Base-by-base conservation (phyloP, 2,329 filamentous ascomycete species). In the Aspergillus transmontanensis region DNA sequence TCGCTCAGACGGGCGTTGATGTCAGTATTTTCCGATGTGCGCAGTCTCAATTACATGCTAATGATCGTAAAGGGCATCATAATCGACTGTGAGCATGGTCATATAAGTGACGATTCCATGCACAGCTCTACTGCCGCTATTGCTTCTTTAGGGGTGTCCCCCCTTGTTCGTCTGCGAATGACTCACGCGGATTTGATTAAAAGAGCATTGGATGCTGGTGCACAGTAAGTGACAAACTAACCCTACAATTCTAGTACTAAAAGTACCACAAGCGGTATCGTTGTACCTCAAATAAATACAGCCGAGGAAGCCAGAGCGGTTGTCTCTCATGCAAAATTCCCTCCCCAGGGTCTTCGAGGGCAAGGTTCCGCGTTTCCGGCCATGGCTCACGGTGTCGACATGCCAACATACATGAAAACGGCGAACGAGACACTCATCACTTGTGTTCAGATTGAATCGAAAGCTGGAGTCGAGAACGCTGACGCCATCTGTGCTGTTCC, bases 221-320 rank as follows among this genome's bases (percentile, higher is more conserved):
- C 69, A 32, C 71, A 72, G 68, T 69, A 36, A 64, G 66, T 59
- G 12, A 3, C 23, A 23, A 23, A 3, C 23, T 2, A 23, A 23
- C 3, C 23, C 23, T 23, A 23, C 23, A 3, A 23, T 23, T 23
- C 23, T 23, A 23, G 3, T 23, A 3, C 23, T 23, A 23, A 23
- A 23, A 23, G 23, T 23, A 23, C 23, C 23, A 23, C 23, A 23
- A 23, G 23, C 3, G 23, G 23, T 23, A 23, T 88, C 83, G 85
- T 92, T 10, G 69, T 73, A 0, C 71, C 70, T 4, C 69, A 70
- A 60, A 69, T 75, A 66, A 85, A 86, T 64, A 83, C 83, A 0
- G 84, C 87, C 1, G 83, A 84, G 23, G 85, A 73, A 45, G 70
- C 69, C n/a, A 39, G 60, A 26, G 59, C 65, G 19, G 62, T 75